These are phyloP conservation scores for Plasmopara viticola DNA, from an alignment of 352 stramenopile species.

Conservation along the genomic window DNA sequence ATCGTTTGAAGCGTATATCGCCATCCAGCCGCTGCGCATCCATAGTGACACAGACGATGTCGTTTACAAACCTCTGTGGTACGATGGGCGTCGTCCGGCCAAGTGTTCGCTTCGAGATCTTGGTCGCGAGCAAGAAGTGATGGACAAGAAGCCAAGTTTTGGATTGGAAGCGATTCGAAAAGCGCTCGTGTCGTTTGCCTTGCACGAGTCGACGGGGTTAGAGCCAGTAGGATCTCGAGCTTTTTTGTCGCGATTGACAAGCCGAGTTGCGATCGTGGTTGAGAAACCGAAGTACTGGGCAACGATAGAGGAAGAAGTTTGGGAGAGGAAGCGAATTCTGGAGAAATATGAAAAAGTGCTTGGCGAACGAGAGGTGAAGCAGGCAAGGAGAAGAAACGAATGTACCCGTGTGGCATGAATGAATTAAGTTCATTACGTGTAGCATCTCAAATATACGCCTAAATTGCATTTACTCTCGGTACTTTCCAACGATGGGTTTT, in stretches of 20 bases:
- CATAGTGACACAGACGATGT: constrained; percentile 26
- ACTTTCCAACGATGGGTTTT: too few species aligned
- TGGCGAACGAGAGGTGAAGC: constrained; percentile 3
- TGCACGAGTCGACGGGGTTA: constrained; percentile 11
- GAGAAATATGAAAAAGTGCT: constrained; percentile 16
- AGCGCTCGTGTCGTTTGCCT: constrained; percentile 18
- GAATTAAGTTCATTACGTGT: neutral
- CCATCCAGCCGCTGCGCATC: constrained; percentile 23
- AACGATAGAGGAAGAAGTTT: constrained; percentile 12
- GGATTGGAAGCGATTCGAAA: constrained; percentile 21
- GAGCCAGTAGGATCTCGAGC: constrained; percentile 4
- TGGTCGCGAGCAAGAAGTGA: constrained; percentile 9
- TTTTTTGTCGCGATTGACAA: constrained; percentile 15
- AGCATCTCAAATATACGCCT: neutral
- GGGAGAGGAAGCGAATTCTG: constrained; percentile 6
- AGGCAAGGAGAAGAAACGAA: neutral
- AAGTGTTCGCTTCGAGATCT: constrained; percentile 28
- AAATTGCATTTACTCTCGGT: too few species aligned
- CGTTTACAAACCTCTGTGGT: constrained; percentile 28
- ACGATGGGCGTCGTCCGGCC: constrained; percentile 21
- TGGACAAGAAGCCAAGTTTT: constrained; percentile 17
- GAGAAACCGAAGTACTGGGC: constrained; percentile 30
- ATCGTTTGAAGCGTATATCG: constrained; percentile 35
- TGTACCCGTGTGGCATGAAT: neutral
- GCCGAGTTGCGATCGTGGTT: constrained; percentile 21